These are phyloP conservation scores for Alternaria infectoria DNA, from an alignment of 2,329 filamentous ascomycete species.

Conservation along the genomic window DNA sequence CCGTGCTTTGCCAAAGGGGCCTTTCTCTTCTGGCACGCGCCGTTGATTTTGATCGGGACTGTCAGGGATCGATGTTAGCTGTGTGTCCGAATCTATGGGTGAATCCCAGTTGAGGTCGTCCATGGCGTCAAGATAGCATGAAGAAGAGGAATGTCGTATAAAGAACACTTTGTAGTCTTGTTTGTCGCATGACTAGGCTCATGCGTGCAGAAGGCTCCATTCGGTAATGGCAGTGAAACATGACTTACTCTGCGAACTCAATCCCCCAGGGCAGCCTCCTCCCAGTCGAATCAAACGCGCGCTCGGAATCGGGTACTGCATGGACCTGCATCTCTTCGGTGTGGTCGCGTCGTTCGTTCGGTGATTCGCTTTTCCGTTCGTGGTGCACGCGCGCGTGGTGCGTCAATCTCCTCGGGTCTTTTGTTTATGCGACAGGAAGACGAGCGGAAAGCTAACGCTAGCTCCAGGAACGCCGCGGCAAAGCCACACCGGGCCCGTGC, in stretches of 20 bases:
- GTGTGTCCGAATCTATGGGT: not conserved
- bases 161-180: not conserved
- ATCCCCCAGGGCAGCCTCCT: constrained; percentile 68
- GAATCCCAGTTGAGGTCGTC: not conserved
- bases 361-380: not conserved
- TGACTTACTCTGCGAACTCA: constrained; percentile 65
- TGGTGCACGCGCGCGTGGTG: constrained; percentile 10
- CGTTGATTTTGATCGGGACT: constrained; percentile 55
- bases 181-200: not conserved
- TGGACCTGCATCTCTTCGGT: constrained; percentile 66
- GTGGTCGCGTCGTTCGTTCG: not conserved
- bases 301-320: constrained; percentile 67
- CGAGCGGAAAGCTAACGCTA: constrained; percentile 18
- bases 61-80: constrained; percentile 22
- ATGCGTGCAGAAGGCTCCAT: not conserved
- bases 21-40: constrained; percentile 64
- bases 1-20: constrained; percentile 64
- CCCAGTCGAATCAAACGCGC: constrained; percentile 64
- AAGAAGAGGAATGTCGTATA: not conserved
- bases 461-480: constrained; percentile 27
- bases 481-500: constrained; percentile 36
- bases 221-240: not conserved
- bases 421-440: constrained; percentile 39
- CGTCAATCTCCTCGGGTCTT: constrained; percentile 5
- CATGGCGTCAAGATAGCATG: not conserved